Conservation (phyloP, 208 protist species). For the Zelonia costaricensis region DNA sequence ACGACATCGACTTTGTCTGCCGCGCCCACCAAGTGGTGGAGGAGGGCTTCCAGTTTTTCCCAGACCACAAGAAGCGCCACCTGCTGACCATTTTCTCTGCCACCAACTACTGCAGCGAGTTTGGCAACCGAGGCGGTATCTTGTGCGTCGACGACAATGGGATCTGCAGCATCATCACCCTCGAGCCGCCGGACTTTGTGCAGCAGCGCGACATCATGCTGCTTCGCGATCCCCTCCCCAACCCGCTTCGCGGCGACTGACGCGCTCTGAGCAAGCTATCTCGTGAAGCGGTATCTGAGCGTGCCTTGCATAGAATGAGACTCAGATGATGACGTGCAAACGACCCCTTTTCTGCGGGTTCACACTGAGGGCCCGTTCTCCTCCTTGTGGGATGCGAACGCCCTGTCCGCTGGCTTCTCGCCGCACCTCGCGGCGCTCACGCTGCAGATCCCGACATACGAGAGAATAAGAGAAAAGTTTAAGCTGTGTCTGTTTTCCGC, state of each 20-base stretch:
- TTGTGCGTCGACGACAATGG: slow-evolving; percentile 97
- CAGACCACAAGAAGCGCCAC: slow-evolving; percentile 92
- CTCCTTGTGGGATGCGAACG: no score
- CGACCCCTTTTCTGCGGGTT: no score
- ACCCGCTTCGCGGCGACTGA: slow-evolving; percentile 23
- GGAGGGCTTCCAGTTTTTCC: slow-evolving; percentile 99
- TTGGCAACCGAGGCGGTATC: slow-evolving; percentile 99
- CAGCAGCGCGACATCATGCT: slow-evolving; percentile 77
- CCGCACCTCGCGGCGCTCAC: no score
- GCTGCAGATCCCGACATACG: no score
- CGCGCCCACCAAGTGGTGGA: slow-evolving; percentile 99
- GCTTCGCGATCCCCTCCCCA: slow-evolving; percentile 39
- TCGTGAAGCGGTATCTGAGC: not conserved
- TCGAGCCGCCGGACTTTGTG: slow-evolving; percentile 81
- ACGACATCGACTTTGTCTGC: slow-evolving; percentile 99
- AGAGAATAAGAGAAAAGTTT: no score
- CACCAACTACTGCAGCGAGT: slow-evolving; percentile 99
- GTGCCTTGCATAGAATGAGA: no score
- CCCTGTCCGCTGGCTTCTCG: no score
- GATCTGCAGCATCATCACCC: slow-evolving; percentile 94
- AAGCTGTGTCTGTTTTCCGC: no score
- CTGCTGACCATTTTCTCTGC: slow-evolving; percentile 99
- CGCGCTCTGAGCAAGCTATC: not conserved
- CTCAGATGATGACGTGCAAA: no score
- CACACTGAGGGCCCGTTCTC: no score